Conservation (phyloP, 2,329 filamentous ascomycete species). For the Lachnum nothofagi region DNA sequence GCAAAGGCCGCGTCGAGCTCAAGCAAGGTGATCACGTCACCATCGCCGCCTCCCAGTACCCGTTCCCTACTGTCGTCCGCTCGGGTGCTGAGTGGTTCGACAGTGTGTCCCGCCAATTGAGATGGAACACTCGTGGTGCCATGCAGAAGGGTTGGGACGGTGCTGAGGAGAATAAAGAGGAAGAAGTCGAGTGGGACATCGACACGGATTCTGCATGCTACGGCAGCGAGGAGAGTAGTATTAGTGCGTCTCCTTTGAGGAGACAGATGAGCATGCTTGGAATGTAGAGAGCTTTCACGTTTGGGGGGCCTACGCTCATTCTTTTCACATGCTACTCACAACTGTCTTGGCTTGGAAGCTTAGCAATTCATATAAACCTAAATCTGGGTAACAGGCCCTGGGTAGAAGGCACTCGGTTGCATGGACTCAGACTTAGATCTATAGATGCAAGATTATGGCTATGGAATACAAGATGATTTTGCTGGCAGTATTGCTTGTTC, state of each 20-base stretch:
- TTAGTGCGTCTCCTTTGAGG: slow-evolving; percentile 60
- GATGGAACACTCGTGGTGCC: slow-evolving; percentile 92
- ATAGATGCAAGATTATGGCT: no score
- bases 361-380: no score
- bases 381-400: no score
- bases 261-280: slow-evolving; percentile 70
- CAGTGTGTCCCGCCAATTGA: slow-evolving; percentile 81
- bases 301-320: no score
- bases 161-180: slow-evolving; percentile 38
- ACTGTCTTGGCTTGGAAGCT: no score
- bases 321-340: background rate
- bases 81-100: slow-evolving; percentile 94
- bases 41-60: slow-evolving; percentile 91
- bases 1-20: slow-evolving; percentile 90
- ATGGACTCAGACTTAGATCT: no score
- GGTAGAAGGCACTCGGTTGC: no score
- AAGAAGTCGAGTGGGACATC: slow-evolving; percentile 78
- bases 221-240: slow-evolving; percentile 68
- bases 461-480: no score
- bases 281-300: slow-evolving; percentile 41
- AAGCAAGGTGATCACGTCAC: slow-evolving; percentile 92
- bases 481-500: no score
- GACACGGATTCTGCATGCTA: slow-evolving; percentile 76
- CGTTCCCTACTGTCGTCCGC: slow-evolving; percentile 91
- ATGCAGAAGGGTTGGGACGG: slow-evolving; percentile 79